Evolutionary conservation across 2,329 filamentous ascomycete genomes (phyloP).

Genomic region (Aspergillus japonicus): DNA sequence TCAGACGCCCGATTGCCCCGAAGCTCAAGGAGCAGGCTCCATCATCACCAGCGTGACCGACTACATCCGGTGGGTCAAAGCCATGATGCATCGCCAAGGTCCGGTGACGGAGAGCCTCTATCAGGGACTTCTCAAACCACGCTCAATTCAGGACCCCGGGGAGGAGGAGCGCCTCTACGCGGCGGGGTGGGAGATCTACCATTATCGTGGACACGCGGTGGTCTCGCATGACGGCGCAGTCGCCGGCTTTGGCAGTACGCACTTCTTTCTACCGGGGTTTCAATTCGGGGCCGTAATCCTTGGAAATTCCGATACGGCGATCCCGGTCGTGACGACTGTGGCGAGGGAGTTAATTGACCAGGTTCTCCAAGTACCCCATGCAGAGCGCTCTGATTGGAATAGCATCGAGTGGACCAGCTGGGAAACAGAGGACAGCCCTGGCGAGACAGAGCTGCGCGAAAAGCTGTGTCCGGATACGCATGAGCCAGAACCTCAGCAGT

Average conservation of each 20-base stretch:
- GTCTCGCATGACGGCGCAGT: slow-evolving; percentile 30
- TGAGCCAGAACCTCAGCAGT: slow-evolving; percentile 10
- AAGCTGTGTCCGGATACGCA: not conserved
- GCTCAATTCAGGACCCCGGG: slow-evolving; percentile 23
- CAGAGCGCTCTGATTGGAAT: not conserved
- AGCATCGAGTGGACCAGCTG: not conserved
- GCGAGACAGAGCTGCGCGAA: slow-evolving; percentile 8
- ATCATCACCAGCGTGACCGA: slow-evolving; percentile 38
- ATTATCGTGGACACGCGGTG: slow-evolving; percentile 30
- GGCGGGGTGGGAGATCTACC: slow-evolving; percentile 28
- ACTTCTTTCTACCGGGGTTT: slow-evolving; percentile 29
- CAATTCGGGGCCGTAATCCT: slow-evolving; percentile 32
- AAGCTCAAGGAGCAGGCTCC: slow-evolving; percentile 45
- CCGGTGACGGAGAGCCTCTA: slow-evolving; percentile 27
- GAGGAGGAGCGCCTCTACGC: slow-evolving; percentile 22
- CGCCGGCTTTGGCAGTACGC: slow-evolving; percentile 25
- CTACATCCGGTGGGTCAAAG: slow-evolving; percentile 30
- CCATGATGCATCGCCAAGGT: slow-evolving; percentile 27
- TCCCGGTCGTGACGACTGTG: slow-evolving; percentile 15
- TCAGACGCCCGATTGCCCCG: slow-evolving; percentile 27
- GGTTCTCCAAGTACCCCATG: slow-evolving; percentile 12
- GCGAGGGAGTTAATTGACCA: slow-evolving; percentile 27
- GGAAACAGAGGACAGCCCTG: slow-evolving; percentile 3
- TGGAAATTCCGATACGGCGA: slow-evolving; percentile 25
- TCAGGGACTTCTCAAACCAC: slow-evolving; percentile 23